Evolutionary conservation across 139 green algal species (phyloP).

Genomic region (Nannochloris sp.): DNA sequence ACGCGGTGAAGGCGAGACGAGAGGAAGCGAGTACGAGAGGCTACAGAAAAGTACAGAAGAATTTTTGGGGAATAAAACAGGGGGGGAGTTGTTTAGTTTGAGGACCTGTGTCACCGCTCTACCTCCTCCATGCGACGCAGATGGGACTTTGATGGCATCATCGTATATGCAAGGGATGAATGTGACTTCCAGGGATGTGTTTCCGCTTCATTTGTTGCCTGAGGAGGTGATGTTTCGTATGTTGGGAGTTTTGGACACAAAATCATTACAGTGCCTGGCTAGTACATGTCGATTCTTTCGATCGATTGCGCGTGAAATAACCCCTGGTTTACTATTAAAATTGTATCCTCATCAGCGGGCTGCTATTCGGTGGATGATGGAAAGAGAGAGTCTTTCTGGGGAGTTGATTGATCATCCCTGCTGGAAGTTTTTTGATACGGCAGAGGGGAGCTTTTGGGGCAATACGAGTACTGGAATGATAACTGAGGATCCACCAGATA

Average conservation of each 20-base stretch:
- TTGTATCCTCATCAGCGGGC: conserved; percentile 57
- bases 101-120: neutral
- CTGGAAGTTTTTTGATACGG: conserved; percentile 19
- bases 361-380: conserved; percentile 60
- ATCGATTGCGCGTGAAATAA: conserved; percentile 18
- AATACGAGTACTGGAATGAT: conserved; percentile 30
- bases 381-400: conserved; percentile 20
- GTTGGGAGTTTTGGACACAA: conserved; percentile 16
- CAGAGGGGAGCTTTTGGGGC: conserved; percentile 18
- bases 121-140: neutral
- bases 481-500: conserved; percentile 11
- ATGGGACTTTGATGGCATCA: neutral
- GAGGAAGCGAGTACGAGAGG: neutral
- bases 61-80: neutral
- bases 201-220: neutral
- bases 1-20: neutral
- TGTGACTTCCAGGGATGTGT: neutral
- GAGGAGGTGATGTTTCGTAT: conserved; percentile 7
- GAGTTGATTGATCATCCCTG: conserved; percentile 27
- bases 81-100: neutral
- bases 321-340: conserved; percentile 42
- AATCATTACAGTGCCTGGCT: conserved; percentile 15
- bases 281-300: conserved; percentile 31
- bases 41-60: neutral
- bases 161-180: neutral